Base-by-base conservation (phyloP, 768 basidiomycete genomes). In the Pleurotus cornucopiae region DNA sequence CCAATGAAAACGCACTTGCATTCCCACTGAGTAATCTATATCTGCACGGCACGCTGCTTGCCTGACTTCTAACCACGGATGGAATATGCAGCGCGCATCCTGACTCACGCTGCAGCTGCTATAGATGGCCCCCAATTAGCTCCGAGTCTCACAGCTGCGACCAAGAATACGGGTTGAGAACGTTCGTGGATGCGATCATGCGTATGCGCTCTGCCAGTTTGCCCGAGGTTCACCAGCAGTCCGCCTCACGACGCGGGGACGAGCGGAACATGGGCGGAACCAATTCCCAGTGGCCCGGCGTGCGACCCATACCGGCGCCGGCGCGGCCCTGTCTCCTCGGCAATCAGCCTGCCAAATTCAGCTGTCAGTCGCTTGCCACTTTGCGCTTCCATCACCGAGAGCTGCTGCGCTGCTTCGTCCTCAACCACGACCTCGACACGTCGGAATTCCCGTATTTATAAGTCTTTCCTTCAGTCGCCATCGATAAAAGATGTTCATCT, bases 401-500 rank as follows among this genome's bases (percentile, higher is more conserved):
- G n/a, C 48, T 26, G 48, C n/a, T 26, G n/a, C 20, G n/a, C 26
- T 30, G 13, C 46, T 46, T 46, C 20, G 25, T 46, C n/a, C 30
- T 37, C 26, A 21, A 49, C 48, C 48, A 49, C 48, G 30, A 1
- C 30, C 30, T 30, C 30, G 30, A 30, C 30, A 30, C 30, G 30
- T 30, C 6, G 30, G 3, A 30, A 30, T 30, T 30, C 0, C 23
- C 23, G 23, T 25, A 25, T 25, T 25, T 25, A 25, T 25, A 25
- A 25, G 23, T 25, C 23, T 25, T 25, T 25, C 23, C 23, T 25
- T 25, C 23, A 23, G 1, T 11, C 1, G 9, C 30, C 30, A 12
- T 34, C 30, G 30, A 34, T 34, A 34, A 34, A 68, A 44, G 46
- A 83, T 85, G 80, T 65, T 83, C 49, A 69, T 76, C 66, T 77